Evolutionary conservation across 2,329 filamentous ascomycete species (phyloP), one percentile per base, ranked within the genome.

Genomic region (Pyrenochaeta sp.): DNA sequence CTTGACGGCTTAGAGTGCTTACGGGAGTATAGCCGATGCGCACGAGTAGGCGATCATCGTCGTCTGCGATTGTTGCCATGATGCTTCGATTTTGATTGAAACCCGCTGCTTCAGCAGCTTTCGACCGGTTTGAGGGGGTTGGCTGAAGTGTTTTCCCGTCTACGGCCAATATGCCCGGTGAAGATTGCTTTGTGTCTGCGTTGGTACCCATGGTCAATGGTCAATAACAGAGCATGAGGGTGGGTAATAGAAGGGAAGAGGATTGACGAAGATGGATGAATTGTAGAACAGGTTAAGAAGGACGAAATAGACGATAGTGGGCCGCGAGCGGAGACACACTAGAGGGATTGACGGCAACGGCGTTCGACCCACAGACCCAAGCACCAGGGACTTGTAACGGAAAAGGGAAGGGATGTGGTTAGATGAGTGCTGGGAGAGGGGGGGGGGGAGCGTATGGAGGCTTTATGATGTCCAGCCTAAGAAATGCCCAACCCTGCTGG

Each of bases 11-110:
- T 41, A 14, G 23, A 42, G 14, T 14, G 52, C 74, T 49, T 74
- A 87, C 85, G 74, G 87, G 85, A 61, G 81, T 84, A 68, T 88
- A 88, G 27, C 85, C 85, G 64, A 87, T 87, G 49, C 83, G 81
- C 50, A 83, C 83, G 17, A 88, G 76, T 23, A 87, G 72, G 32
- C 82, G 80, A 68, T 87, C 85, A 55, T 88, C 85, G 45, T 86
- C 83, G 63, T 87, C 79, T 32, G 79, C 72, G 53, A 84, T 82
- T n/a, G 76, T 80, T 46, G 79, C 78, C 81, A 82, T 81, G 30
- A 60, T 65, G 27, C 42, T 55, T 47, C 39, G 58, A 37, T 49
- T 45, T 20, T 54, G 58, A 20, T 53, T 54, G 31, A 58, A 51
- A 18, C 48, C 54, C 11, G 60, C 48, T 39, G 64, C 58, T 31